Conservation (phyloP, 257 asterid species). For the Solanum rostratum region DNA sequence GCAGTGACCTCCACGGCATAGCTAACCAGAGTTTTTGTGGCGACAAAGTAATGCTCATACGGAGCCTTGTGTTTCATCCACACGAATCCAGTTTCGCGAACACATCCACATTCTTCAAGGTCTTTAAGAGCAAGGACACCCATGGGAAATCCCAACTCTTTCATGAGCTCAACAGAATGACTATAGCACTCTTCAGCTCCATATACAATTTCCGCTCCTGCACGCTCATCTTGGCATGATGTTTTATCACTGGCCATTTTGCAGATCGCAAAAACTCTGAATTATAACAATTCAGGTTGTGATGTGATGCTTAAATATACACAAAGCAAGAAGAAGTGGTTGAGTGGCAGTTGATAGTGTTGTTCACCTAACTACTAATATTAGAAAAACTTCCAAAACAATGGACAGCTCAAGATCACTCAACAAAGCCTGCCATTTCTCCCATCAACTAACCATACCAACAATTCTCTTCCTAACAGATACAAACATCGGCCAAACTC, state of each 20-base stretch:
- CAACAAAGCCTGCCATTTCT: background rate
- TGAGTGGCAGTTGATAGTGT: constrained; percentile 25
- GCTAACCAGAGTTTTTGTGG: constrained; percentile 50
- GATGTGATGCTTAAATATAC: constrained; percentile 19
- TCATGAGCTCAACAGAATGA: constrained; percentile 48
- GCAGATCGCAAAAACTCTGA: background rate
- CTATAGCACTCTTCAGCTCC: constrained; percentile 55
- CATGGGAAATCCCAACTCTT: constrained; percentile 71
- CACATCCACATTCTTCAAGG: constrained; percentile 89
- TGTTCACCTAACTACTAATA: constrained; percentile 10
- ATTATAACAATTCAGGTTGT: background rate
- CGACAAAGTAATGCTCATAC: constrained; percentile 56
- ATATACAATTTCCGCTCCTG: constrained; percentile 49
- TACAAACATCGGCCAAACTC: background rate
- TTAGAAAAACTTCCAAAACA: background rate
- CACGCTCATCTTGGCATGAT: constrained; percentile 27
- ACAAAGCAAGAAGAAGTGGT: constrained; percentile 12
- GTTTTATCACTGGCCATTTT: constrained; percentile 31
- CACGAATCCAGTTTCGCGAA: constrained; percentile 61
- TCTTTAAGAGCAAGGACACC: constrained; percentile 81
- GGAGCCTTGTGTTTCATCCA: constrained; percentile 95
- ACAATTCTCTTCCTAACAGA: background rate
- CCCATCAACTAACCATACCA: background rate
- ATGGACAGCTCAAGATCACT: background rate
- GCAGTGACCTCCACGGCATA: constrained; percentile 80